Conservation (phyloP, 2,329 filamentous ascomycete genomes). For the Lachnellula occidentalis region DNA sequence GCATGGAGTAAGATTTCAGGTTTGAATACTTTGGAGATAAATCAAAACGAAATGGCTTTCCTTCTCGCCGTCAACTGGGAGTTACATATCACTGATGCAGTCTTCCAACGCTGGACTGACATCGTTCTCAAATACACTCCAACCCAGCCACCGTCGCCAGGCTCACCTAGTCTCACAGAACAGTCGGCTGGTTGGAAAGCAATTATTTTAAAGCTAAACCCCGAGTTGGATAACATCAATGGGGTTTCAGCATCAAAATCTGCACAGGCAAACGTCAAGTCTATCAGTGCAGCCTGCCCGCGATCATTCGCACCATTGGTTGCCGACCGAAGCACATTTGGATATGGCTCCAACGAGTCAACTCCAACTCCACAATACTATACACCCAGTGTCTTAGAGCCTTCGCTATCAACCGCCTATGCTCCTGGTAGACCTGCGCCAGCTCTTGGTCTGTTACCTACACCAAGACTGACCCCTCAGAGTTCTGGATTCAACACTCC, state of each 20-base stretch:
- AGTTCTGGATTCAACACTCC: conserved; percentile 52
- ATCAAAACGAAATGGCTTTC: conserved; percentile 93
- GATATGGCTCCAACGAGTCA: conserved; percentile 36
- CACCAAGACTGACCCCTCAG: conserved; percentile 54
- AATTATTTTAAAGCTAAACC: conserved; percentile 51
- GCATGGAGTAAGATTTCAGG: conserved; percentile 99
- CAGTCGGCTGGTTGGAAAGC: conserved; percentile 47
- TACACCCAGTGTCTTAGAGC: conserved; percentile 46
- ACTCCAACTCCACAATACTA: conserved; percentile 39
- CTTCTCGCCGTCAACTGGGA: conserved; percentile 88
- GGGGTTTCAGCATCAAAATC: conserved; percentile 38
- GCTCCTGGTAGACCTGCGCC: conserved; percentile 45
- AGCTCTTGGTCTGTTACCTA: conserved; percentile 51
- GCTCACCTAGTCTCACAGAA: conserved; percentile 29
- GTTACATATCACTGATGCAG: conserved; percentile 82
- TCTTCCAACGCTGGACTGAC: conserved; percentile 91
- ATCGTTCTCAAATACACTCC: conserved; percentile 77
- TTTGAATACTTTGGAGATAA: conserved; percentile 88
- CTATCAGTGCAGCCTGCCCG: conserved; percentile 16
- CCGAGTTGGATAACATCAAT: conserved; percentile 54
- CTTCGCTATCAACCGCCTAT: conserved; percentile 38
- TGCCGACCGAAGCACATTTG: conserved; percentile 34
- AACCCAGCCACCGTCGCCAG: conserved; percentile 50
- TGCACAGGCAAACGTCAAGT: conserved; percentile 19
- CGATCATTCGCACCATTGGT: conserved; percentile 39